Base-by-base conservation (phyloP, 2,329 filamentous ascomycete species). In the Diaporthe sp. region DNA sequence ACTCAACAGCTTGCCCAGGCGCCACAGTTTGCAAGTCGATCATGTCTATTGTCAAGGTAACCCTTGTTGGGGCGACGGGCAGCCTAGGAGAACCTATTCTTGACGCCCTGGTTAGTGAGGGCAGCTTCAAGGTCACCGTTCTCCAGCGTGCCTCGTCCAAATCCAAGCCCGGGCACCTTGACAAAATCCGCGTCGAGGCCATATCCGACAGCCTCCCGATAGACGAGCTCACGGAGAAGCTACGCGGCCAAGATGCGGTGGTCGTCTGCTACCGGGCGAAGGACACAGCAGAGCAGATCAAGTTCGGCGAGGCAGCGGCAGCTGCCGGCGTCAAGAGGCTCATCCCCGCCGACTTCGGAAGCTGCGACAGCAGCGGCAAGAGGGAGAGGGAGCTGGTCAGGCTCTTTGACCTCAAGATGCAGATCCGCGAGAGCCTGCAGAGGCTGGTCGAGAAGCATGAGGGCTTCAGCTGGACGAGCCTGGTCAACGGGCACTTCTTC, bases 321-420 rank as follows among this genome's bases (percentile, higher is more conserved):
- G 81, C 81, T 0, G 83, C 82, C 0, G 82, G 82, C 25, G 84
- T 86, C 13, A 78, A 77, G 77, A 82, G 84, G 62, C 81, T 85
- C 72, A 82, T 86, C 75, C 84, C 84, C 34, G 84, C 85, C 74
- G 84, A 86, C 79, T 86, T 82, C 74, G 85, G 85, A 70, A 85
- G 83, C 79, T 83, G 82, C 58, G 84, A 86, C 77, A 81, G 84
- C 55, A 81, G 79, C 72, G 82, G 80, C 75, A 49, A 75, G 68
- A 78, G 79, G 25, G 84, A 84, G 10, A 79, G 81, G 74, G 79
- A 82, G 78, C 81, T 86, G 51, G 82, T 85, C 15, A 81, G 80
- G 34, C 79, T 86, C 31, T 86, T 84, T 65, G 79, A 81, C 61
- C 76, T 79, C 57, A 86, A 86, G 78, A 79, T 81, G 39, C 76